A percentile compares a stretch with the other conserved stretches of the same genome.
These are phyloP conservation scores for Limnanthes douglasii DNA, from an alignment of 345 rosid species.

Conservation along the genomic window DNA sequence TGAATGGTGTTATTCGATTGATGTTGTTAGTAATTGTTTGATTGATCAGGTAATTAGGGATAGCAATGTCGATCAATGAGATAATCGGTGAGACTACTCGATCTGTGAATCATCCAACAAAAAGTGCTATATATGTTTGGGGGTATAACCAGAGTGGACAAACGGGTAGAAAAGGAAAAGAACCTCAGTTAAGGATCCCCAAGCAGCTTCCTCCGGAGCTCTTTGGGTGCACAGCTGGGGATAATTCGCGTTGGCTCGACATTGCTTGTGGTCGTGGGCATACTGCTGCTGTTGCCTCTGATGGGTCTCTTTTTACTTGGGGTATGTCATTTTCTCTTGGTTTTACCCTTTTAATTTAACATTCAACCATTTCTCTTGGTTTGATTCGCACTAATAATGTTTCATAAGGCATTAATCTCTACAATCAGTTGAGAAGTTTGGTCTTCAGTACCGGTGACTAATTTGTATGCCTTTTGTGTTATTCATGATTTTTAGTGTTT, in stretches of 20 bases:
- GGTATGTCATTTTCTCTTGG: conserved; percentile 48
- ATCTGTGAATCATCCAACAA: conserved; percentile 33
- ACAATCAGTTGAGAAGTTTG: too few relatives aligned
- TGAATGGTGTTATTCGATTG: too few relatives aligned
- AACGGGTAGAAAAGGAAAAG: conserved; percentile 71
- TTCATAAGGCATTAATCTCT: too few relatives aligned
- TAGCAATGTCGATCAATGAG: conserved; percentile 46
- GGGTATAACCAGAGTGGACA: conserved; percentile 92
- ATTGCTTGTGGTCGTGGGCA: conserved; percentile 91
- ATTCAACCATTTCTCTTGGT: too few relatives aligned
- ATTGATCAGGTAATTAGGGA: too few relatives aligned
- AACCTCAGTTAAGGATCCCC: conserved; percentile 65
- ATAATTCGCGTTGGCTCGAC: conserved; percentile 74
- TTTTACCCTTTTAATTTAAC: too few relatives aligned
- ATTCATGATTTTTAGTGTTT: background rate
- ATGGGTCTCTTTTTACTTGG: conserved; percentile 97
- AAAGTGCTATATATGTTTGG: conserved; percentile 96
- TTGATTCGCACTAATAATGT: too few relatives aligned
- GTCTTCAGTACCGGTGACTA: too few relatives aligned
- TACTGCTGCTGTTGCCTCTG: conserved; percentile 91
- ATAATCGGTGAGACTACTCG: conserved; percentile 50
- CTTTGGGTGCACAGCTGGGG: conserved; percentile 78
- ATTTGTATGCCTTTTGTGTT: too few relatives aligned
- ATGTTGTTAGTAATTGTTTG: too few relatives aligned
- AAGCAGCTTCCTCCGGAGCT: conserved; percentile 90